Percentiles rank a stretch among this genome's conserved stretches.
Conservation (phyloP, 352 stramenopile species). For the Globisporangium okanoganense region DNA sequence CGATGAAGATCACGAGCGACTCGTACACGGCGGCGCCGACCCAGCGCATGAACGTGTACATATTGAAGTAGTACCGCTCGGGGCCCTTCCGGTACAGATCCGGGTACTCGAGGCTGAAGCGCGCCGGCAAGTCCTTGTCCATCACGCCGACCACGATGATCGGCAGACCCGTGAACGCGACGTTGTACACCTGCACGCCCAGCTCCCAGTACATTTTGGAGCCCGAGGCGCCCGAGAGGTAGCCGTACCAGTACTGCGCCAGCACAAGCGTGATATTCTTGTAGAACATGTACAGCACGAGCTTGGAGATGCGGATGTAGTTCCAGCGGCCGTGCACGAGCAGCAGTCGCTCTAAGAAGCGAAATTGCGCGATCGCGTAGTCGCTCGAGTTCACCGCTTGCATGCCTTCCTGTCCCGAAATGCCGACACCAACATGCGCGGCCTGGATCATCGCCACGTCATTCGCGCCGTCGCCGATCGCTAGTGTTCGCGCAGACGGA, state of each 20-base stretch:
- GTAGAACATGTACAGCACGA: conserved; percentile 93
- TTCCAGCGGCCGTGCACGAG: conserved; percentile 92
- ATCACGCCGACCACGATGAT: conserved; percentile 86
- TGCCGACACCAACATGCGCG: conserved; percentile 91
- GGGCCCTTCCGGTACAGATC: conserved; percentile 70
- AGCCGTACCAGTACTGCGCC: conserved; percentile 89
- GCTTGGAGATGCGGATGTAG: conserved; percentile 89
- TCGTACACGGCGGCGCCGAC: conserved; percentile 75
- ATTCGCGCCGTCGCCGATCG: conserved; percentile 94
- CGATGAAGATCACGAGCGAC: conserved; percentile 76
- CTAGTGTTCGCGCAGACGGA: conserved; percentile 51
- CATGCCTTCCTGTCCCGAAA: conserved; percentile 92
- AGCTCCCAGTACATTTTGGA: conserved; percentile 86
- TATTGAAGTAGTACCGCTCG: conserved; percentile 73
- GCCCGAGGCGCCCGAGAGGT: conserved; percentile 91
- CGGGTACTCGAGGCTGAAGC: conserved; percentile 74
- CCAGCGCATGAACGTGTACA: conserved; percentile 75
- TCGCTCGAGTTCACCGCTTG: conserved; percentile 94
- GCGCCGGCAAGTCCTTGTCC: conserved; percentile 77
- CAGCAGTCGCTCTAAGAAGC: conserved; percentile 87
- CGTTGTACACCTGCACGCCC: conserved; percentile 91
- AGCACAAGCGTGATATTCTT: conserved; percentile 93
- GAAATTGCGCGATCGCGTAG: conserved; percentile 93
- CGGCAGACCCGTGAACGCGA: conserved; percentile 91
- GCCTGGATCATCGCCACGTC: conserved; percentile 96